phyloP scores from a whole-genome alignment of 2,329 filamentous ascomycete genomes.

The Sphaerulina vaccinii region DNA sequence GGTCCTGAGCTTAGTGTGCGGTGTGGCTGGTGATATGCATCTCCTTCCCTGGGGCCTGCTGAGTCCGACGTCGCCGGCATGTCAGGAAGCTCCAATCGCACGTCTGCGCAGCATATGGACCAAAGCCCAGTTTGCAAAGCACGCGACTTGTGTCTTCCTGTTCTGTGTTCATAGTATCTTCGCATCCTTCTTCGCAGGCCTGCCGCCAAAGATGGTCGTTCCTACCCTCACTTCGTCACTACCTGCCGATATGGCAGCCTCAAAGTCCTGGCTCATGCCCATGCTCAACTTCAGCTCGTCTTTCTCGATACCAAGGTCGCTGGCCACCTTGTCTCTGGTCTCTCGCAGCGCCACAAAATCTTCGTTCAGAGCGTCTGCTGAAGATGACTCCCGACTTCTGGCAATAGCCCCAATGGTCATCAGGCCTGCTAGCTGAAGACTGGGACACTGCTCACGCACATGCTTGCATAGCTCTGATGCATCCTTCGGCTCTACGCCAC shows the following conservation, averaged over 20 bases:
- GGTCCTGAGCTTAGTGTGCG: no score
- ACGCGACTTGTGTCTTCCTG: no score
- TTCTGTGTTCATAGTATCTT: slow-evolving; percentile 53
- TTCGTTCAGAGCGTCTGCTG: slow-evolving; percentile 79
- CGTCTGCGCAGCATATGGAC: no score
- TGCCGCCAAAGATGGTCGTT: slow-evolving; percentile 86
- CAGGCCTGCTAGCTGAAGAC: slow-evolving; percentile 72
- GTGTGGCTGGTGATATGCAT: no score
- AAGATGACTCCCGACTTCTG: slow-evolving; percentile 68
- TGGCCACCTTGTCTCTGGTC: slow-evolving; percentile 68
- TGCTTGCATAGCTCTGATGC: slow-evolving; percentile 65
- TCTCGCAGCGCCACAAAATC: slow-evolving; percentile 73
- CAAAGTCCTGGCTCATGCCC: slow-evolving; percentile 98
- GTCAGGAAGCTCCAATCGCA: no score
- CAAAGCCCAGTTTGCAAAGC: no score
- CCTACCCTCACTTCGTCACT: slow-evolving; percentile 89
- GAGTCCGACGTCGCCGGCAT: no score
- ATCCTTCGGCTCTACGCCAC: slow-evolving; percentile 69
- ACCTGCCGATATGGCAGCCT: slow-evolving; percentile 78
- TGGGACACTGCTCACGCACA: slow-evolving; percentile 68
- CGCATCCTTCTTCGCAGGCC: slow-evolving; percentile 76
- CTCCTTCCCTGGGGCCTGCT: no score
- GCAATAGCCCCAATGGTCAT: slow-evolving; percentile 99
- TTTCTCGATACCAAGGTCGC: slow-evolving; percentile 57
- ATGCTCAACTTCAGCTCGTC: slow-evolving; percentile 84